phyloP scores from a whole-genome alignment of 306 rosid genomes.

The Quercus mongolica region DNA sequence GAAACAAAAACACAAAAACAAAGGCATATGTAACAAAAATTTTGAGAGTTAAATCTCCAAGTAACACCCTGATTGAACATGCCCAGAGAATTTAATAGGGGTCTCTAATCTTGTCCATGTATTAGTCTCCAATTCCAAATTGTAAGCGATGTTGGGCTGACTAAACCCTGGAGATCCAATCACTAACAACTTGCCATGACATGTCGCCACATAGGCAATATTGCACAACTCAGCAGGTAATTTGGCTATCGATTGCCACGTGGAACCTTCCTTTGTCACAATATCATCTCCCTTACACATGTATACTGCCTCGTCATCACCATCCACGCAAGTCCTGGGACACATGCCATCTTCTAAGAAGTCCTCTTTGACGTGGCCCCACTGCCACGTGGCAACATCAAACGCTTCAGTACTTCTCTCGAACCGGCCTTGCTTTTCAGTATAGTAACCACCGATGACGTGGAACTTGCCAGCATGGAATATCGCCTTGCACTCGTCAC shows the following conservation, averaged over 20 bases:
- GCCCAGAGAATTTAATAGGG: slow-evolving; percentile 36
- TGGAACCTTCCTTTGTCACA: not conserved
- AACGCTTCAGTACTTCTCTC: slow-evolving; percentile 53
- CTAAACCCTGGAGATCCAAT: slow-evolving; percentile 51
- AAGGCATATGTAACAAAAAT: not conserved
- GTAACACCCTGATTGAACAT: slow-evolving; percentile 64
- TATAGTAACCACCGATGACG: slow-evolving; percentile 57
- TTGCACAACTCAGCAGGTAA: slow-evolving; percentile 43
- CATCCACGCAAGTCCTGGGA: slow-evolving; percentile 44
- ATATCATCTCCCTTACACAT: slow-evolving; percentile 39
- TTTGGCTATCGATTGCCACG: slow-evolving; percentile 39
- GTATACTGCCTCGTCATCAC: slow-evolving; percentile 13
- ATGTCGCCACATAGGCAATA: slow-evolving; percentile 33
- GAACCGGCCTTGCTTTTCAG: slow-evolving; percentile 67
- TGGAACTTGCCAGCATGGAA: slow-evolving; percentile 31
- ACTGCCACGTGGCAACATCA: slow-evolving; percentile 38
- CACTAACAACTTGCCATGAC: slow-evolving; percentile 31
- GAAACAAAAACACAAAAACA: slow-evolving; percentile 3
- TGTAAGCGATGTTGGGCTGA: slow-evolving; percentile 36
- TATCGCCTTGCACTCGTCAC: slow-evolving; percentile 66
- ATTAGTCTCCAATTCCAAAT: slow-evolving; percentile 19
- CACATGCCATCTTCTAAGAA: slow-evolving; percentile 39
- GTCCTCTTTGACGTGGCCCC: slow-evolving; percentile 32
- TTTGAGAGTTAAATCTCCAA: slow-evolving; percentile 34
- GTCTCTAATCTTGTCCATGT: slow-evolving; percentile 39